Conservation (phyloP, 345 rosid species). For the Salix koriyanagi region DNA sequence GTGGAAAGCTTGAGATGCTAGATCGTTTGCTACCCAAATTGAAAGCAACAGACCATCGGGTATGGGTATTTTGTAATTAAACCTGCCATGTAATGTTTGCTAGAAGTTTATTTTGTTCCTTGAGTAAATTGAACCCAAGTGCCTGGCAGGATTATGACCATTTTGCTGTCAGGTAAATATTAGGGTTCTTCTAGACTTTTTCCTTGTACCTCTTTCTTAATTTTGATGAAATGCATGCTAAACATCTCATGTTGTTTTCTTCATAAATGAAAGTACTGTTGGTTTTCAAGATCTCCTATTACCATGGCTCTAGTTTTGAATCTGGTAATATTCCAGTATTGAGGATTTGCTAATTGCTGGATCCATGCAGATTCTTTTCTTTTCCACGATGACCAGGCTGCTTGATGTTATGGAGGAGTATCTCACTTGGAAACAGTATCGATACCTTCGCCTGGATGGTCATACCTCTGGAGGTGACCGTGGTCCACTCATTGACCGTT, state of each 20-base stretch:
- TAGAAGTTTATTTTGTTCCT: constrained; percentile 3
- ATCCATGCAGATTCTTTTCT: constrained; percentile 74
- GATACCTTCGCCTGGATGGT: constrained; percentile 88
- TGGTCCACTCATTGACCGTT: constrained; percentile 71
- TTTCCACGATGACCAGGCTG: constrained; percentile 95
- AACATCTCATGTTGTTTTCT: background rate
- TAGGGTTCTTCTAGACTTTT: background rate
- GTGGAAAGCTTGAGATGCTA: constrained; percentile 97
- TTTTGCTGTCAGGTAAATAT: background rate
- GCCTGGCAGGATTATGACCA: background rate
- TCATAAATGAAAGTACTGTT: background rate
- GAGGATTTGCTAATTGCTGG: constrained; percentile 2
- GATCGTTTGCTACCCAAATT: constrained; percentile 85
- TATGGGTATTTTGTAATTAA: constrained; percentile 29
- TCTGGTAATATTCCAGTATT: background rate
- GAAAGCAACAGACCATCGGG: constrained; percentile 93
- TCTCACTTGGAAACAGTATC: constrained; percentile 62
- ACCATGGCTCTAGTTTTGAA: background rate
- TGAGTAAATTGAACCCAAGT: background rate
- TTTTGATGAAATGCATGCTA: background rate
- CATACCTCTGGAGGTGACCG: constrained; percentile 92
- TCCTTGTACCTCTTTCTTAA: background rate
- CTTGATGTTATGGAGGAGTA: constrained; percentile 97
- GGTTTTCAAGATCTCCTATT: background rate
- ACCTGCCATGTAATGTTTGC: background rate